Evolutionary conservation across 768 basidiomycete genomes (phyloP).

Genomic region (Amanita subjunquillea): DNA sequence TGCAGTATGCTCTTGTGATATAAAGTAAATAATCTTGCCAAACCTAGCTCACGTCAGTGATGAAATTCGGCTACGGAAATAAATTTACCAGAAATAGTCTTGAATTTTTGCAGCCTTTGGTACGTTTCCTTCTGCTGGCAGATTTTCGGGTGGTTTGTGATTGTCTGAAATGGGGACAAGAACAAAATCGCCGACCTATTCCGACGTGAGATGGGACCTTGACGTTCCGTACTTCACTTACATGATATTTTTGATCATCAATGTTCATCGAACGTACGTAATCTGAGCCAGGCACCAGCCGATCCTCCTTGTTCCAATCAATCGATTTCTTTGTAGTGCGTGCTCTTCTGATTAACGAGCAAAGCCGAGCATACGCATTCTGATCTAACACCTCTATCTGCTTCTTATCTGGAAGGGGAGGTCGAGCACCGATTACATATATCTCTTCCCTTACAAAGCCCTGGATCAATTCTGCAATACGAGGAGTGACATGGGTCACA

Average conservation of each 20-base stretch:
- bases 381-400: slow-evolving; percentile 16
- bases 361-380: slow-evolving; percentile 16
- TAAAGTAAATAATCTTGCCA: slow-evolving; percentile 48
- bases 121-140: slow-evolving; percentile 24
- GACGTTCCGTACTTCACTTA: slow-evolving; percentile 14
- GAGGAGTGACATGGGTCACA: slow-evolving; percentile 53
- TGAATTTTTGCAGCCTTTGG: slow-evolving; percentile 31
- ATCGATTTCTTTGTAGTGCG: slow-evolving; percentile 14
- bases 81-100: slow-evolving; percentile 52
- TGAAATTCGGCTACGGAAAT: neutral
- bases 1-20: slow-evolving; percentile 27
- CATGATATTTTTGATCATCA: slow-evolving; percentile 32
- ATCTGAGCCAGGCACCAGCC: slow-evolving; percentile 19
- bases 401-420: slow-evolving; percentile 17
- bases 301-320: slow-evolving; percentile 22
- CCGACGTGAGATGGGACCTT: neutral
- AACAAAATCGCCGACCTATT: slow-evolving; percentile 55
- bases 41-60: slow-evolving; percentile 38
- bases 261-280: slow-evolving; percentile 31
- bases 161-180: slow-evolving; percentile 33
- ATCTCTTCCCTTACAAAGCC: slow-evolving; percentile 47
- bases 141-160: slow-evolving; percentile 16
- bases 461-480: slow-evolving; percentile 39
- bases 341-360: slow-evolving; percentile 17
- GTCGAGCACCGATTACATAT: slow-evolving; percentile 39